These are phyloP conservation scores for Cyberlindnera xylosilytica DNA, from an alignment of 805 yeast species.

Conservation along the genomic window DNA sequence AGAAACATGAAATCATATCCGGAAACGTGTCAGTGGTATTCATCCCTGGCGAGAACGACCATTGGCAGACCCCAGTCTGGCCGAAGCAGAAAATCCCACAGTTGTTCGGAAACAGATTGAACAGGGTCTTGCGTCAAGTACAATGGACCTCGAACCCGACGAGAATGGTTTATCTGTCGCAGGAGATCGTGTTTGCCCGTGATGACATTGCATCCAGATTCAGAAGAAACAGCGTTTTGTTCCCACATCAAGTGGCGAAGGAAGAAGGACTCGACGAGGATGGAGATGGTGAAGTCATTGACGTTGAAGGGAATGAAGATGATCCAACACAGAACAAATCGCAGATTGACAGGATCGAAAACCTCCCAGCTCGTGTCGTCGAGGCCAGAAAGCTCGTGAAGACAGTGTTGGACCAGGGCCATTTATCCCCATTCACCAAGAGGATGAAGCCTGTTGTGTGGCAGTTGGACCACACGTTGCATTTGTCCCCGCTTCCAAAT, in stretches of 20 bases:
- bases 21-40: slow-evolving; percentile 58
- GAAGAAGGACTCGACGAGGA: slow-evolving; percentile 23
- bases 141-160: slow-evolving; percentile 76
- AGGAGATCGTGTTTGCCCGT: slow-evolving; percentile 72
- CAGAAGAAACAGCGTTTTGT: slow-evolving; percentile 62
- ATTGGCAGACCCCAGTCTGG: slow-evolving; percentile 81
- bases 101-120: slow-evolving; percentile 65
- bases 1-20: slow-evolving; percentile 54
- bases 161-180: slow-evolving; percentile 73
- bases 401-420: slow-evolving; percentile 85
- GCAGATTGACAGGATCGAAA: slow-evolving; percentile 32
- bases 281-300: slow-evolving; percentile 2
- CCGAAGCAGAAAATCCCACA: slow-evolving; percentile 75
- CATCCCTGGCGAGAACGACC: slow-evolving; percentile 90
- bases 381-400: slow-evolving; percentile 72
- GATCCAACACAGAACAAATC: slow-evolving; percentile 10
- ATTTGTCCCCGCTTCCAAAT: slow-evolving; percentile 78
- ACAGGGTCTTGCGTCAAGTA: slow-evolving; percentile 51
- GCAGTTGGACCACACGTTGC: slow-evolving; percentile 65
- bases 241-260: slow-evolving; percentile 36
- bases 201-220: slow-evolving; percentile 73
- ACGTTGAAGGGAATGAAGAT: neutral
- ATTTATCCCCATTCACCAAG: slow-evolving; percentile 73
- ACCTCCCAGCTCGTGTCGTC: slow-evolving; percentile 42
- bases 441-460: slow-evolving; percentile 62